phyloP scores from a whole-genome alignment of 225 moss, liverwort and hornwort species.

The Physcomitrium patens region DNA sequence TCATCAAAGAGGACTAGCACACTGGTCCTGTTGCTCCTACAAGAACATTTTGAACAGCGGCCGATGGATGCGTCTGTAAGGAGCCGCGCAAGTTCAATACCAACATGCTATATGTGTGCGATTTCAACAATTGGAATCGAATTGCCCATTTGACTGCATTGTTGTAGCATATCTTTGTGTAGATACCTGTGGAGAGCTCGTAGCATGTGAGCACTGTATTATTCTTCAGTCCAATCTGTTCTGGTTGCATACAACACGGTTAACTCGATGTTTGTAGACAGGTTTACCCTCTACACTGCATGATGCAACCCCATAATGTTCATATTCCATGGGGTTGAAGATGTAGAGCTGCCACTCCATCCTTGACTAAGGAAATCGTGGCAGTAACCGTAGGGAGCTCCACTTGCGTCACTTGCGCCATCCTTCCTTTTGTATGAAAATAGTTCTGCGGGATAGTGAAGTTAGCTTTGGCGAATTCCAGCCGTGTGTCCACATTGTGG shows the following conservation, averaged over 20 bases:
- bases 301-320: no score
- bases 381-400: no score
- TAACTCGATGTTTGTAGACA: slow-evolving; percentile 31
- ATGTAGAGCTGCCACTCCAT: no score
- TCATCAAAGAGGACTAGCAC: slow-evolving; percentile 77
- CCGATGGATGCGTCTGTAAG: slow-evolving; percentile 56
- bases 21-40: slow-evolving; percentile 24
- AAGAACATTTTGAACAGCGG: slow-evolving; percentile 46
- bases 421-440: no score
- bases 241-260: slow-evolving; percentile 33
- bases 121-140: slow-evolving; percentile 37
- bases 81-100: slow-evolving; percentile 51
- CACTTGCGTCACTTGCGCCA: no score
- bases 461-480: no score
- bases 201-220: slow-evolving; percentile 41
- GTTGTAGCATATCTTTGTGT: slow-evolving; percentile 37
- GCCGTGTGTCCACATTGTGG: no score
- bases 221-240: slow-evolving; percentile 37
- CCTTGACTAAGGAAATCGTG: no score
- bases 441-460: no score
- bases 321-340: no score
- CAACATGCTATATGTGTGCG: slow-evolving; percentile 34
- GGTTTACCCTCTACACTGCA: neutral
- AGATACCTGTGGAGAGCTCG: slow-evolving; percentile 33
- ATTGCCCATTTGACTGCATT: slow-evolving; percentile 40